Conservation (phyloP, 306 rosid species). For the Acmispon strigosus region DNA sequence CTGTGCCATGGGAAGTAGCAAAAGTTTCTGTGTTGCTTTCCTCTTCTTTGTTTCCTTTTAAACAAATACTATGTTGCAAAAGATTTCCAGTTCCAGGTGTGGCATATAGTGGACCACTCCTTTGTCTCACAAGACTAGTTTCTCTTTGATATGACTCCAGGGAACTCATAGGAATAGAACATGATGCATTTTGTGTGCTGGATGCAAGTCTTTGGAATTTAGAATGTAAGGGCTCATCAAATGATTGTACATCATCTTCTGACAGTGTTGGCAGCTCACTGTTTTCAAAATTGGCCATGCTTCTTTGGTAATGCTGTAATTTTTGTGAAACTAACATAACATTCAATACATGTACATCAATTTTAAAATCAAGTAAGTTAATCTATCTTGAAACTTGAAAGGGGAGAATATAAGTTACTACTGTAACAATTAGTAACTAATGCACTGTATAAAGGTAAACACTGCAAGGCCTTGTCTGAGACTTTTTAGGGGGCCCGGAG, state of each 20-base stretch:
- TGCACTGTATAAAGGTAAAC: not conserved
- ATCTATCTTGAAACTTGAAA: not conserved
- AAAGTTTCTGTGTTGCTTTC: constrained; percentile 26
- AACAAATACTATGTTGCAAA: constrained; percentile 9
- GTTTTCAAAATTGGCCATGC: constrained; percentile 3
- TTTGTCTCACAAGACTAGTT: constrained; percentile 38
- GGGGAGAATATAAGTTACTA: not conserved
- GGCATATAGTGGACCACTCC: constrained; percentile 36
- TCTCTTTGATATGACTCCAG: constrained; percentile 33
- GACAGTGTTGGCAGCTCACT: constrained; percentile 42
- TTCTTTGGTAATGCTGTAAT: not conserved
- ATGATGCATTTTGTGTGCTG: constrained; percentile 41
- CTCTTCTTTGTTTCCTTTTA: constrained; percentile 15
- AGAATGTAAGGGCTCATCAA: constrained; percentile 21
- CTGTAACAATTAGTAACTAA: not conserved
- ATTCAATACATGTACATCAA: not conserved
- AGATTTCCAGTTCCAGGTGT: constrained; percentile 22
- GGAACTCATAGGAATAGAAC: constrained; percentile 32
- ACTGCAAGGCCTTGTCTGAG: too few relatives aligned
- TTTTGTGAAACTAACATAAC: not conserved
- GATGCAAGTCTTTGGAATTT: constrained; percentile 22
- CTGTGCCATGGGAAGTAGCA: constrained; percentile 16
- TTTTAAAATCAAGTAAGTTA: not conserved
- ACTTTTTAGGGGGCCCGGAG: too few relatives aligned
- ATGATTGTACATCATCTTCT: constrained; percentile 17